Base-by-base conservation (phyloP, 805 yeast species). In the Metahyphopichia silvanorum region DNA sequence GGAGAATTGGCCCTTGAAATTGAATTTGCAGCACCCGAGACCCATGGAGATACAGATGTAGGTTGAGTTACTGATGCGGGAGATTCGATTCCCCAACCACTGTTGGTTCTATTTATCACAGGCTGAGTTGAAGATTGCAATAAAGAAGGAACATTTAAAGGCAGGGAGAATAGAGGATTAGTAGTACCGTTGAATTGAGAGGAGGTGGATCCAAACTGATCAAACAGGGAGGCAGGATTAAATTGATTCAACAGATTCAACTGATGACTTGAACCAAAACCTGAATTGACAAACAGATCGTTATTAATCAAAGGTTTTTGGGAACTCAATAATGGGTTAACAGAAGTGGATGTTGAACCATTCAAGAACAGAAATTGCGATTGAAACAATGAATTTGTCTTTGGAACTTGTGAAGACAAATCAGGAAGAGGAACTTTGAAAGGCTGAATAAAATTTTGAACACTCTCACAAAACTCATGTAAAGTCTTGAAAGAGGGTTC, bases 391-490 rank as follows among this genome's bases (percentile, higher is more conserved):
- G n/a, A n/a, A n/a, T n/a, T n/a, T n/a, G n/a, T n/a, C 16, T 21
- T 27, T 8, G 37, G 16, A 5, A 16, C 14, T 7, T 11, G 35
- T 4, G 26, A 15, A 2, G 29, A 16, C 29, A 45, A 34, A 23
- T 46, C 56, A 29, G 79, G 79, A 27, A 79, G 61, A 4, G 86
- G 80, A 5, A 71, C 64, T 33, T 69, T 53, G 53, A 86, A 86
- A 3, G 94, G 95, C 26, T 66, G 64, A n/a, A 51, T 51, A 33
- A 55, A 68, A 38, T 75, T 76, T 30, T 67, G 70, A 10, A 79
- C 60, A 6, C 56, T 51, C 16, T 60, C 62, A 40, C 77, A 70
- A 35, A 84, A 69, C 9, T 73, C 76, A 14, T 66, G 69, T 37
- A 87, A 63, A 0, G 82, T 57, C 21, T 60, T 62, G 52, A 61